phyloP scores from a whole-genome alignment of 1,139 yeast species.

The Diutina pseudorugosa region DNA sequence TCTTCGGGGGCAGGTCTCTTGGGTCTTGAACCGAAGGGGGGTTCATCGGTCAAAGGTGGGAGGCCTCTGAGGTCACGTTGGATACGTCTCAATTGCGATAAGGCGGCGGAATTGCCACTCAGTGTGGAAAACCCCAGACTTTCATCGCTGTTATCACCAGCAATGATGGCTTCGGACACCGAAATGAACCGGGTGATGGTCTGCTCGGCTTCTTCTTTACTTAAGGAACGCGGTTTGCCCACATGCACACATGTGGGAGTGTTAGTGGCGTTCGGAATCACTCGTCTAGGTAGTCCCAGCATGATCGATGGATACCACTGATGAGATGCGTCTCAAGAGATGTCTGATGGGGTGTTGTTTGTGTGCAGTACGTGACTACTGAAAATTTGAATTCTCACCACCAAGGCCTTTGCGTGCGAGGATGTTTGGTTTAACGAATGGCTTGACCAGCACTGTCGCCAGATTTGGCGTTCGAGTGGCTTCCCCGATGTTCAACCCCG shows the following conservation, averaged over 20 bases:
- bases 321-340: not conserved
- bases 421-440: constrained; percentile 2
- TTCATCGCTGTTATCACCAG: not conserved
- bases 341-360: not conserved
- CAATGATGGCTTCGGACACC: not conserved
- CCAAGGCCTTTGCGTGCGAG: not conserved
- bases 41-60: constrained; percentile 1
- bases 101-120: not conserved
- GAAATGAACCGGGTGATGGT: not conserved
- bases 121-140: not conserved
- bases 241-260: not conserved
- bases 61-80: constrained; percentile 1
- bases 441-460: not conserved
- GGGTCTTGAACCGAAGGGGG: not conserved
- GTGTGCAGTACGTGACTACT: not conserved
- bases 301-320: not conserved
- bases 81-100: not conserved
- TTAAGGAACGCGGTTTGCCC: not conserved
- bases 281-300: not conserved
- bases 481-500: not conserved
- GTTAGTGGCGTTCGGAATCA: not conserved
- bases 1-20: not conserved
- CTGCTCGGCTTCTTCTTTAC: not conserved
- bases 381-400: not conserved
- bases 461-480: not conserved